Evolutionary conservation across 768 basidiomycete species (phyloP), one percentile per base, ranked within the genome.

Genomic region (Psilocybe cyanescens): DNA sequence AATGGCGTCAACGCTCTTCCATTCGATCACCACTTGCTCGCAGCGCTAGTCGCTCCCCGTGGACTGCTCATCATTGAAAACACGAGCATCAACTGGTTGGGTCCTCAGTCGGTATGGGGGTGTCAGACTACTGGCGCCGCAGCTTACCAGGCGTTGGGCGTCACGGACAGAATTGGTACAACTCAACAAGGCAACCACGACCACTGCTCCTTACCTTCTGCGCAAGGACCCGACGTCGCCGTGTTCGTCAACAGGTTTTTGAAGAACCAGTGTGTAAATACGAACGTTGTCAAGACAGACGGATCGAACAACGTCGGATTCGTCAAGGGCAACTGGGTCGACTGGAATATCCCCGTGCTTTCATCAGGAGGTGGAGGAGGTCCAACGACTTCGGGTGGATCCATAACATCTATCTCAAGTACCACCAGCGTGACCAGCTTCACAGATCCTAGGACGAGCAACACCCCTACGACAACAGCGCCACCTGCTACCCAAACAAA

Each of bases 181-280:
- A 79, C 79, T 30, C 81, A 83, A 68, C 74, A 80, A 45, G 82
- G 83, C 12, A 76, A 78, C 57, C 83, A 84, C 63, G 66, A 68
- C 44, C 85, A 85, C 64, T 86, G 85, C 71, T 71, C 69, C 3
- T 83, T 82, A 75, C 84, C 85, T 6, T 70, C 78, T 0, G 63
- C 64, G 30, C 76, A 82, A 55, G 75, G 78, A 54, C 68, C 75
- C 2, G 71, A 78, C 44, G 73, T 86, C 47, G 74, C 76, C 61
- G 82, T 81, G 9, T 86, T 85, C 72, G 71, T 85, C 63, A 75
- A 80, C 71, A 78, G 78, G 63, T 86, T 84, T 72, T 70, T 85
- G 68, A 72, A 81, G 49, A 77, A 72, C 16, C 74, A 81, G 70
- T 65, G 67, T 30, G 75, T 76, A 28, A 82, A 77, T 71, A 85